Conservation (phyloP, 208 protist species). For the Wallacemonas sp. region DNA sequence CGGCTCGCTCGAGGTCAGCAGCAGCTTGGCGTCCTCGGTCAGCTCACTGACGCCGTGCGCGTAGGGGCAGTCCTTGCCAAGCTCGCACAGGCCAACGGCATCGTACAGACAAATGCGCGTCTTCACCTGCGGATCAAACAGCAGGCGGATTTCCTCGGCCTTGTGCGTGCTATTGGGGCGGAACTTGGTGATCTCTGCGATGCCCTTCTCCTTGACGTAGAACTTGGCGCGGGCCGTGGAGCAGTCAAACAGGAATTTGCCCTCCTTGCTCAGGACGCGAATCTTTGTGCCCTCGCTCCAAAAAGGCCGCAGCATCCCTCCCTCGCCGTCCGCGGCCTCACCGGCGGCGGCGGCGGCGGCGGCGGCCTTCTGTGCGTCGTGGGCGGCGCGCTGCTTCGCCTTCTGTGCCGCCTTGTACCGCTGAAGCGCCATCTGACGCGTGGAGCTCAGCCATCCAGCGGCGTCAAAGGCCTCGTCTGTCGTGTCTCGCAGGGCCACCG, state of each 20-base stretch:
- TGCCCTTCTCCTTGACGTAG: constrained; percentile 44
- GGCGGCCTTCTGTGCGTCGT: not conserved
- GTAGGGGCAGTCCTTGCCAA: constrained; percentile 45
- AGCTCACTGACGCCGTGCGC: constrained; percentile 56
- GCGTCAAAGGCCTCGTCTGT: constrained; percentile 11
- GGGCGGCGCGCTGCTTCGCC: constrained; percentile 1
- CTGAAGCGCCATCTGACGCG: constrained; percentile 4
- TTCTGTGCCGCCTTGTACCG: constrained; percentile 24
- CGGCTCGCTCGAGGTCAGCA: constrained; percentile 23
- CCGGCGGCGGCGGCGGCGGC: not conserved
- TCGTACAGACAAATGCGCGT: constrained; percentile 51
- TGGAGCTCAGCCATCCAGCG: constrained; percentile 25
- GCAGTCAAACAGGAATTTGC: constrained; percentile 49
- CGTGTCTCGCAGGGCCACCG: not conserved
- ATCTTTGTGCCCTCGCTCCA: constrained; percentile 23
- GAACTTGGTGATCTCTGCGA: constrained; percentile 36
- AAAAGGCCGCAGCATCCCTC: not conserved
- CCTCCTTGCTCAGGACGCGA: constrained; percentile 34
- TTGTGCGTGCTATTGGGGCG: constrained; percentile 23
- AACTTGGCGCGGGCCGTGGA: constrained; percentile 33
- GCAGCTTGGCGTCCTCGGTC: constrained; percentile 20
- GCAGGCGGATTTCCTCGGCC: constrained; percentile 41
- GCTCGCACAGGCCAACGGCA: constrained; percentile 27
- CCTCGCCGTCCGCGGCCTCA: not conserved
- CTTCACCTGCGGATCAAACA: constrained; percentile 49